Conservation (phyloP, 2,329 filamentous ascomycete genomes). For the Eutypella sp. region DNA sequence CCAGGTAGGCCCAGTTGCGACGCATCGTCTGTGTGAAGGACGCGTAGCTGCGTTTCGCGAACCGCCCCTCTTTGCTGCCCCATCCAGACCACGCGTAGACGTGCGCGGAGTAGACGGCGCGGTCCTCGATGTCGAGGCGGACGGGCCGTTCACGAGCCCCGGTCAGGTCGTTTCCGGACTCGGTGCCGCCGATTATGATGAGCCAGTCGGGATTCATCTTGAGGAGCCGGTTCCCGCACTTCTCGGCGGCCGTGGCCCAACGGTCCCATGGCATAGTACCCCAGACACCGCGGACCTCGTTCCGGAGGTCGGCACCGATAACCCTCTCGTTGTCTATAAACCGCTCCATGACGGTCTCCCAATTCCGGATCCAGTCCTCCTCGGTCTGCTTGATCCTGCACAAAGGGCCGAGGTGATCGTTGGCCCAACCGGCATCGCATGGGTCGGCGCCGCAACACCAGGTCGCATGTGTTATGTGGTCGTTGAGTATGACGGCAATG, state of each 20-base stretch:
- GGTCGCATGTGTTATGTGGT: slow-evolving; percentile 64
- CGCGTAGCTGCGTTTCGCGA: slow-evolving; percentile 53
- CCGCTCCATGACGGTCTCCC: slow-evolving; percentile 59
- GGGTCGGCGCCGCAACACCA: slow-evolving; percentile 67
- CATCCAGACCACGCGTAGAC: slow-evolving; percentile 68
- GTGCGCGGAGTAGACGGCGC: slow-evolving; percentile 63
- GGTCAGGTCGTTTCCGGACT: slow-evolving; percentile 60
- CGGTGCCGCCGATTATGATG: slow-evolving; percentile 63
- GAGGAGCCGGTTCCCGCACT: slow-evolving; percentile 56
- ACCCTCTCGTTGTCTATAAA: slow-evolving; percentile 56
- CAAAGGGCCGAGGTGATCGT: slow-evolving; percentile 55
- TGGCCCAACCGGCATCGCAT: slow-evolving; percentile 63
- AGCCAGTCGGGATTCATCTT: slow-evolving; percentile 59
- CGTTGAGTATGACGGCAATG: slow-evolving; percentile 62
- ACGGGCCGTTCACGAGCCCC: slow-evolving; percentile 53
- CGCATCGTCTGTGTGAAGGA: slow-evolving; percentile 61
- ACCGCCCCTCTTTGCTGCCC: slow-evolving; percentile 56
- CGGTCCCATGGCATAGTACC: slow-evolving; percentile 62
- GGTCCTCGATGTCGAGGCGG: slow-evolving; percentile 47
- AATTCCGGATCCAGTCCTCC: slow-evolving; percentile 61
- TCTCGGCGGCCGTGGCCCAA: slow-evolving; percentile 61
- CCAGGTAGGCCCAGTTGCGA: slow-evolving; percentile 61
- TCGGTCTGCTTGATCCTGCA: slow-evolving; percentile 61
- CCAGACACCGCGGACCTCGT: slow-evolving; percentile 65
- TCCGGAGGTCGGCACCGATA: slow-evolving; percentile 62